These are phyloP conservation scores for Hemileccinum rubropunctum DNA, from an alignment of 768 basidiomycete species.

Conservation along the genomic window DNA sequence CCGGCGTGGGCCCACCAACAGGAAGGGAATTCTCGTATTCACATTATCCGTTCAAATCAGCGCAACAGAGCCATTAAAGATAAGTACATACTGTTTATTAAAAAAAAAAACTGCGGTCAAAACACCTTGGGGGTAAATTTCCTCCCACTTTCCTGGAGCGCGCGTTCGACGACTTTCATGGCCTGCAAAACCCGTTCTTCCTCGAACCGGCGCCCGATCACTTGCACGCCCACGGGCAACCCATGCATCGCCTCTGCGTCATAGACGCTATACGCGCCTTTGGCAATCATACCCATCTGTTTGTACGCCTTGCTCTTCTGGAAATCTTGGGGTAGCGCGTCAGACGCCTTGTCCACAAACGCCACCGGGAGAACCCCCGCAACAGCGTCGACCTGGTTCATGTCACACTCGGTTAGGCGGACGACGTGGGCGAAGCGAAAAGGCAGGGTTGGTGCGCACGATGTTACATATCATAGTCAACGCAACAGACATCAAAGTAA, in stretches of 20 bases:
- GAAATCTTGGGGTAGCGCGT: conserved; percentile 37
- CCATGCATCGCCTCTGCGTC: conserved; percentile 64
- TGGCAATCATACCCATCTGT: conserved; percentile 43
- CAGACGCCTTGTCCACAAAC: conserved; percentile 43
- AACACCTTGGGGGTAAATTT: conserved; percentile 24
- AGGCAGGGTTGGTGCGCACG: conserved; percentile 26
- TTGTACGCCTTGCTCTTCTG: conserved; percentile 20
- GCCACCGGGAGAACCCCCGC: conserved; percentile 63
- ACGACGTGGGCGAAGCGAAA: background rate
- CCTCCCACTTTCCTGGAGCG: conserved; percentile 20
- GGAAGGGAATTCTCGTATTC: too few species aligned
- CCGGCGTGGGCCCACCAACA: too few species aligned
- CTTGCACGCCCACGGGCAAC: conserved; percentile 64
- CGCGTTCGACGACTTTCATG: conserved; percentile 55
- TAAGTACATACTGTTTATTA: too few species aligned
- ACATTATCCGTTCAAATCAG: too few species aligned
- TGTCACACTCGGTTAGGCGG: background rate
- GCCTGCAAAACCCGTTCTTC: conserved; percentile 74
- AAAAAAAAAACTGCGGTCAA: conserved; percentile 4
- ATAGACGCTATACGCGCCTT: conserved; percentile 50
- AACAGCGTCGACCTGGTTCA: conserved; percentile 47
- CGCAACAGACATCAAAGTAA: conserved; percentile 33
- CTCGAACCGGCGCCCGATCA: conserved; percentile 59
- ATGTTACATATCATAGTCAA: conserved; percentile 43
- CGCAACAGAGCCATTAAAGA: too few species aligned